Base-by-base conservation (phyloP, 139 green algal genomes). In the Chlamydomonas urium region DNA sequence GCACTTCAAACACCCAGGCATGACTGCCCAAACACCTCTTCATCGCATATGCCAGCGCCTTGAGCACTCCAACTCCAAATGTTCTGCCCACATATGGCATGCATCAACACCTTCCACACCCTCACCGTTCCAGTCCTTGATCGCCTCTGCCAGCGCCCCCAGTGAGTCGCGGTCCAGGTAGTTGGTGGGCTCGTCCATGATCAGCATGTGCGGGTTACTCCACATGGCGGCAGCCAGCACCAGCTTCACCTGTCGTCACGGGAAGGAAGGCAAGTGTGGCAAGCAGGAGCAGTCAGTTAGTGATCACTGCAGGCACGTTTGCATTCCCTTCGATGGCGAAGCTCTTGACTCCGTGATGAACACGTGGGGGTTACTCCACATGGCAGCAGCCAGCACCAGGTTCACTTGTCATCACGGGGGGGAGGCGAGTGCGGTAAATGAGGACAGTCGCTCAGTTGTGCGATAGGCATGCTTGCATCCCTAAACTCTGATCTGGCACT, bases 181-280 rank as follows among this genome's bases (percentile, higher is more conserved):
- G 81, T 96, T 96, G 81, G 89, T 94, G 58, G 91, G 91, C 83
- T 94, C 91, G 78, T 96, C 91, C 85, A 96, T 86, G 53, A 95
- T 84, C 23, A 96, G 75, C 69, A 96, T 81, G 83, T 96, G 91
- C 0, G 91, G 91, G 74, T 87, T 88, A 60, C 89, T 84, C 89
- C 89, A 95, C 79, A 90, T 89, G 47, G 79, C 79, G 0, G 79
- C 77, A 2, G 83, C 83, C 28, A 89, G 75, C 72, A 97, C 90
- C 45, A 95, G 77, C 88, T 96, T 96, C 26, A 96, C 88, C 87
- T 94, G 53, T 26, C 21, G 29, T 5, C 10, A 32, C 21, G 45
- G 17, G 8, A 67, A 4, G 4, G 59, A 47, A 26, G 4, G 59
- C 59, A 26, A 19, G n/a, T 17, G 59, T n/a, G 8, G 14, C 14